These are phyloP conservation scores for Fusarium nematophilum DNA, from an alignment of 2,329 filamentous ascomycete genomes.

Conservation along the genomic window DNA sequence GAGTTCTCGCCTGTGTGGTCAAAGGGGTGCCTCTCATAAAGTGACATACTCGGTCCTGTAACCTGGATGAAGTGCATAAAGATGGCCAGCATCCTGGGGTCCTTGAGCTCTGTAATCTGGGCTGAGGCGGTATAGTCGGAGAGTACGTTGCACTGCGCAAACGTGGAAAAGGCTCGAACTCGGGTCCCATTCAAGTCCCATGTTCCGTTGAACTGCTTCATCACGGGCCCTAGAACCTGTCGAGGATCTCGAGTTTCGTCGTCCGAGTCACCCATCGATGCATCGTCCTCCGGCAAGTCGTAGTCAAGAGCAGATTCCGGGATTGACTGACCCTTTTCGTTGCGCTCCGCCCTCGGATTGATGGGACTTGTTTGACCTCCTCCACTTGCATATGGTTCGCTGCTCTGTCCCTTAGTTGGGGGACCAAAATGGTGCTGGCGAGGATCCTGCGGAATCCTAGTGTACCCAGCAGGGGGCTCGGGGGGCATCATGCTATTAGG, in stretches of 20 bases:
- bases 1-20: conserved; percentile 72
- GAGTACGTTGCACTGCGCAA: conserved; percentile 63
- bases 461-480: conserved; percentile 25
- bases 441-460: conserved; percentile 23
- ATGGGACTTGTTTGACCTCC: conserved; percentile 13
- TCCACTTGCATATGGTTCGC: conserved; percentile 11
- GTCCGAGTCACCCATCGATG: conserved; percentile 70
- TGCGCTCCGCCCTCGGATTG: conserved; percentile 16
- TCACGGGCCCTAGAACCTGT: conserved; percentile 47
- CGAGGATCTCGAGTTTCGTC: conserved; percentile 61
- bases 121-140: conserved; percentile 75
- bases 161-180: conserved; percentile 61
- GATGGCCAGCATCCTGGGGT: conserved; percentile 81
- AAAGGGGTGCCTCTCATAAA: conserved; percentile 85
- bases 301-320: conserved; percentile 40
- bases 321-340: conserved; percentile 7
- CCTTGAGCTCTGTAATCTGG: conserved; percentile 78
- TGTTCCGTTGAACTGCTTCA: conserved; percentile 51
- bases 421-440: conserved; percentile 28
- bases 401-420: conserved; percentile 19
- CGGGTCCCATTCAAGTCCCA: conserved; percentile 53
- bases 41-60: conserved; percentile 85
- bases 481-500: conserved; percentile 20
- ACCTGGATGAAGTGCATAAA: conserved; percentile 94
- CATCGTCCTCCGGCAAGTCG: conserved; percentile 63